Percentiles rank a stretch among this genome's conserved stretches.
Conservation (phyloP, 257 asterid genomes). For the Jacaranda mimosifolia region DNA sequence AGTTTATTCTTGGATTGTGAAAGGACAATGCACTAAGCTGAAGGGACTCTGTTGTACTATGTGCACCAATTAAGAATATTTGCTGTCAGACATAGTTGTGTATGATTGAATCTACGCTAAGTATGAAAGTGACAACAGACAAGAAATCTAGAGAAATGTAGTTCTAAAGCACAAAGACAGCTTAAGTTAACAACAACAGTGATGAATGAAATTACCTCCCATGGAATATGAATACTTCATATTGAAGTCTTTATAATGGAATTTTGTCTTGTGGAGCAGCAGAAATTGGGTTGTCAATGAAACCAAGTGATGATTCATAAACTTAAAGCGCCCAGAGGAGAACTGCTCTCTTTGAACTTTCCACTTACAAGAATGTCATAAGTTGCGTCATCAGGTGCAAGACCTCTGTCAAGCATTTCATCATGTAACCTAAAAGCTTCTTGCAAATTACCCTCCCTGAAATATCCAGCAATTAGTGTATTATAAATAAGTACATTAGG, state of each 20-base stretch:
- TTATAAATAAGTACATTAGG: slow-evolving; percentile 73
- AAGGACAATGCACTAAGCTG: not conserved
- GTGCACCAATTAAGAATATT: not conserved
- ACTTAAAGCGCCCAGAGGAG: slow-evolving; percentile 39
- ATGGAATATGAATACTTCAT: not conserved
- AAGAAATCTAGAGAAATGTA: slow-evolving; percentile 4
- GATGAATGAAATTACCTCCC: slow-evolving; percentile 24
- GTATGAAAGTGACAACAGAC: not conserved
- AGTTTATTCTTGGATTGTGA: not conserved
- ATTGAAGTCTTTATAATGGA: not conserved
- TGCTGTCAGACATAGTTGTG: not conserved
- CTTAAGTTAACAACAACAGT: not conserved
- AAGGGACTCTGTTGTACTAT: not conserved
- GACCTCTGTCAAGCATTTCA: slow-evolving; percentile 87
- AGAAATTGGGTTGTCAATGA: not conserved
- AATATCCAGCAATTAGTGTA: slow-evolving; percentile 68
- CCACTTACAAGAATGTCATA: slow-evolving; percentile 67
- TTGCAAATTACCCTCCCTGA: slow-evolving; percentile 75
- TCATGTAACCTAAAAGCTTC: slow-evolving; percentile 88
- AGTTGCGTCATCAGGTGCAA: slow-evolving; percentile 65
- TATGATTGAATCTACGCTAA: not conserved
- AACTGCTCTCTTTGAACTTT: slow-evolving; percentile 40
- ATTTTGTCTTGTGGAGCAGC: slow-evolving; percentile 3
- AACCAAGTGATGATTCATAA: slow-evolving; percentile 29
- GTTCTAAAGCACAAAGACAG: slow-evolving; percentile 9